Percentiles rank a stretch among this genome's conserved stretches.
phyloP scores from a whole-genome alignment of 1,284 basidiomycete species.

The Cryptococcus sp. region DNA sequence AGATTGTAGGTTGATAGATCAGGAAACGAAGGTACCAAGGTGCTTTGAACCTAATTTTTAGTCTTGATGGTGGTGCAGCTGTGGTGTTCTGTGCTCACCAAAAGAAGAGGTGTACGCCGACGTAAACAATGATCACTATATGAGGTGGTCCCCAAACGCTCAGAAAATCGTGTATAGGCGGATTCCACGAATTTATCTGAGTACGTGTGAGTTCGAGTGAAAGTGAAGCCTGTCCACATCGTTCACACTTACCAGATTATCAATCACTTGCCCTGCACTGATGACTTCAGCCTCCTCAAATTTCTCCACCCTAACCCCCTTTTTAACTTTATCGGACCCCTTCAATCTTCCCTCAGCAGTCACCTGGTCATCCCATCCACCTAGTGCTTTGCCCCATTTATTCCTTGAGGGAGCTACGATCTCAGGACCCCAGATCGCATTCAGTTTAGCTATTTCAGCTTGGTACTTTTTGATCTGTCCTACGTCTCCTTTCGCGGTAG shows the following conservation, averaged over 20 bases:
- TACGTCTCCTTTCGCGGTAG: background rate
- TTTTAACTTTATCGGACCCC: conserved; percentile 5
- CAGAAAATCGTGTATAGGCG: conserved; percentile 23
- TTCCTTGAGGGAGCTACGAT: too few relatives aligned
- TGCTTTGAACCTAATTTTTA: conserved; percentile 11
- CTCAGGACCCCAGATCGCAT: conserved; percentile 5
- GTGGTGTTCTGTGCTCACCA: conserved; percentile 25
- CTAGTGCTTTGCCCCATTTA: background rate
- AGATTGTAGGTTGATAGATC: conserved; percentile 18
- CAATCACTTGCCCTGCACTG: conserved; percentile 11
- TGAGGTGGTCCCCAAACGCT: conserved; percentile 26
- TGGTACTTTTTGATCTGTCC: conserved; percentile 3
- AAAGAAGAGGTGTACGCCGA: conserved; percentile 20
- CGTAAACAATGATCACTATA: conserved; percentile 14
- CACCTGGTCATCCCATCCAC: conserved; percentile 13
- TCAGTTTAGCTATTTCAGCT: conserved; percentile 7
- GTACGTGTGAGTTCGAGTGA: background rate
- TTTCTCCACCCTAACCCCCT: conserved; percentile 4
- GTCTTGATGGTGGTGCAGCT: background rate
- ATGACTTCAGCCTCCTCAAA: conserved; percentile 9
- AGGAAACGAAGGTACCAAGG: conserved; percentile 33
- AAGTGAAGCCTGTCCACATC: background rate
- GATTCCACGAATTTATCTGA: conserved; percentile 25
- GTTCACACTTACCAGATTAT: conserved; percentile 15
- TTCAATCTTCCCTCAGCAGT: conserved; percentile 12